These are phyloP conservation scores for Gliomastix tumulicola DNA, from an alignment of 2,329 filamentous ascomycete species.

Conservation along the genomic window DNA sequence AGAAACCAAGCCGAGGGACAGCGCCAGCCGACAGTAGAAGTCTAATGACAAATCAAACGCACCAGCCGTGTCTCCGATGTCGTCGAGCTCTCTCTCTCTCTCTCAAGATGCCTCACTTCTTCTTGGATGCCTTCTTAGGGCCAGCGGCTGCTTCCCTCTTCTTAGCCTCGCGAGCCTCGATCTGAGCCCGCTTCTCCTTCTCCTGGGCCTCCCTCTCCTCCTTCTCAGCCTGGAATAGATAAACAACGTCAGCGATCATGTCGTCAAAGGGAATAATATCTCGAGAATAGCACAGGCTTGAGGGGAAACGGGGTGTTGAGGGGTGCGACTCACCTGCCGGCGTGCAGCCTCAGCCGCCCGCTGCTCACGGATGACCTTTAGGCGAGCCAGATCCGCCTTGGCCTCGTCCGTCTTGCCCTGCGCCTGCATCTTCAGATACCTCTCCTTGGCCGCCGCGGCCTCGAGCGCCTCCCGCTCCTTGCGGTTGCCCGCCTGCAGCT, in stretches of 20 bases:
- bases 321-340: conserved; percentile 64
- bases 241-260: conserved; percentile 12
- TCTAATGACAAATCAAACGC: too few species aligned
- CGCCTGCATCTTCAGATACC: conserved; percentile 85
- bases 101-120: conserved; percentile 29
- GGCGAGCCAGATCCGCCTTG: conserved; percentile 76
- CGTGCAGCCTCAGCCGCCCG: conserved; percentile 76
- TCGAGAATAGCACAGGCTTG: background rate
- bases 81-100: too few species aligned
- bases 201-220: conserved; percentile 49
- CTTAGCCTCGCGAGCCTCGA: conserved; percentile 50
- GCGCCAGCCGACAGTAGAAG: too few species aligned
- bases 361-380: conserved; percentile 78
- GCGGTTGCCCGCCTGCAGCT: conserved; percentile 31
- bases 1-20: too few species aligned
- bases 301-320: background rate
- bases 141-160: conserved; percentile 45
- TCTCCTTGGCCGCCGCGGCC: conserved; percentile 81
- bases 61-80: too few species aligned
- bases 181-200: conserved; percentile 37
- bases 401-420: conserved; percentile 97
- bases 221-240: conserved; percentile 42
- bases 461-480: conserved; percentile 68
- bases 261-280: background rate
- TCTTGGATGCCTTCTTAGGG: conserved; percentile 41